phyloP scores from a whole-genome alignment of 129 eudicot species.

The Flaveria brownii region DNA sequence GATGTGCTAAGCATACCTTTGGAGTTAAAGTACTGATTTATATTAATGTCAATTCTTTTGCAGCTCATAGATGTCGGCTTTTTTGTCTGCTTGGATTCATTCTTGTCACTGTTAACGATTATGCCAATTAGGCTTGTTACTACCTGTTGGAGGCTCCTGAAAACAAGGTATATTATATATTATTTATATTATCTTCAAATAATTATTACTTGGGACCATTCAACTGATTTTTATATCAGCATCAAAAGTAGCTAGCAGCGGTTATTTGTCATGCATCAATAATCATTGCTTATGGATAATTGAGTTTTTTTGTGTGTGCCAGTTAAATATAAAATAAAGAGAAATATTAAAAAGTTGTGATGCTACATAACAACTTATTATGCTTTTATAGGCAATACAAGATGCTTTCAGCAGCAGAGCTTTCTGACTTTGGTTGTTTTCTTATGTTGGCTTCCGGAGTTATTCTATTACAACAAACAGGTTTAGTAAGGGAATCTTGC shows the following conservation, averaged over 20 bases:
- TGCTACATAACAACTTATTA: slow-evolving; percentile 30
- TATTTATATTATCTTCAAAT: slow-evolving; percentile 15
- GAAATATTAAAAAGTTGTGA: background rate
- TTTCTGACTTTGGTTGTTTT: slow-evolving; percentile 87
- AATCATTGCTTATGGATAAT: background rate
- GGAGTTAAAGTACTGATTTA: background rate
- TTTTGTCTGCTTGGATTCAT: slow-evolving; percentile 91
- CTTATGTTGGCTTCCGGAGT: slow-evolving; percentile 69
- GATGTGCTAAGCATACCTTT: background rate
- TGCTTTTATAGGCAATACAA: slow-evolving; percentile 76
- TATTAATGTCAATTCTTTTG: slow-evolving; percentile 37
- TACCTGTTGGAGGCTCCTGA: slow-evolving; percentile 63
- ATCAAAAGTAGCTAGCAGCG: background rate
- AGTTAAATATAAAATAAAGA: background rate
- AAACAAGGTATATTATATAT: slow-evolving; percentile 63
- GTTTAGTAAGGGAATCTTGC: slow-evolving; percentile 54
- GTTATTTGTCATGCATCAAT: slow-evolving; percentile 8
- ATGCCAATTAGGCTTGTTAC: slow-evolving; percentile 78
- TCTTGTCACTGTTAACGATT: slow-evolving; percentile 81
- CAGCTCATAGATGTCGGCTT: slow-evolving; percentile 90
- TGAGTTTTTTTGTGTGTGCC: background rate
- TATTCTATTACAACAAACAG: slow-evolving; percentile 76
- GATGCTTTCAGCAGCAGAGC: slow-evolving; percentile 85
- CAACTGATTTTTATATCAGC: background rate
- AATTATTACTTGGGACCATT: background rate